These are phyloP conservation scores for Coemansia umbellata DNA, from an alignment of 192 early-diverging fungal genomes.

Conservation along the genomic window DNA sequence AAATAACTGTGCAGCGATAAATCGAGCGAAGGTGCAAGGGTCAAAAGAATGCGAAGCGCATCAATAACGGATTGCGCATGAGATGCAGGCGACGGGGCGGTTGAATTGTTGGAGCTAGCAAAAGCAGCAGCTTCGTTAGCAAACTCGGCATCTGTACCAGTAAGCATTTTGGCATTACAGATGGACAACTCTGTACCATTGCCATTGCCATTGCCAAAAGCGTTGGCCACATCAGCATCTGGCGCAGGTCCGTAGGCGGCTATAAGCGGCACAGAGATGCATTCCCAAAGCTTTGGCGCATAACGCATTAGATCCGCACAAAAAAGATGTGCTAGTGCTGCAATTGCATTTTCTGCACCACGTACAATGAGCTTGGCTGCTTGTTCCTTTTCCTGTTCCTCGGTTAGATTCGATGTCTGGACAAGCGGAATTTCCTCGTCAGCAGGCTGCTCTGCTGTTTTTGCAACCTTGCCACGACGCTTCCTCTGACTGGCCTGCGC, in stretches of 20 bases:
- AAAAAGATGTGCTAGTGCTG: constrained; percentile 32
- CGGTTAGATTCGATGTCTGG: constrained; percentile 2
- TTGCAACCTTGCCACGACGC: constrained; percentile 10
- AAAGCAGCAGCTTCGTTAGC: not conserved
- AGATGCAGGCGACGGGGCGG: too few relatives aligned
- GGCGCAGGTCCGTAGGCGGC: constrained; percentile 7
- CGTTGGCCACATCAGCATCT: not conserved
- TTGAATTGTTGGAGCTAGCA: too few relatives aligned
- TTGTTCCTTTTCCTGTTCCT: constrained; percentile 51
- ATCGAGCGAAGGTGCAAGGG: constrained; percentile 59
- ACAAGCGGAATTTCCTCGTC: constrained; percentile 28
- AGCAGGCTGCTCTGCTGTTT: not conserved
- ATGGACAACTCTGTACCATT: not conserved
- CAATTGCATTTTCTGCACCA: constrained; percentile 55
- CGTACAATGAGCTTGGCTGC: constrained; percentile 59
- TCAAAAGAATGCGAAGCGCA: constrained; percentile 66
- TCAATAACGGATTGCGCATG: constrained; percentile 69
- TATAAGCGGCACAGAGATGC: constrained; percentile 25
- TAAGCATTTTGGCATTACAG: constrained; percentile 7
- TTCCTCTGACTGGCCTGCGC: constrained; percentile 39
- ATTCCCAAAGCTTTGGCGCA: constrained; percentile 46
- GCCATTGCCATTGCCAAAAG: too few relatives aligned
- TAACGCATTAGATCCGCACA: constrained; percentile 21
- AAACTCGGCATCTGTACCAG: constrained; percentile 24
- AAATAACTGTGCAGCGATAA: constrained; percentile 51